Conservation (phyloP, 345 rosid genomes). For the Pistacia atlantica region DNA sequence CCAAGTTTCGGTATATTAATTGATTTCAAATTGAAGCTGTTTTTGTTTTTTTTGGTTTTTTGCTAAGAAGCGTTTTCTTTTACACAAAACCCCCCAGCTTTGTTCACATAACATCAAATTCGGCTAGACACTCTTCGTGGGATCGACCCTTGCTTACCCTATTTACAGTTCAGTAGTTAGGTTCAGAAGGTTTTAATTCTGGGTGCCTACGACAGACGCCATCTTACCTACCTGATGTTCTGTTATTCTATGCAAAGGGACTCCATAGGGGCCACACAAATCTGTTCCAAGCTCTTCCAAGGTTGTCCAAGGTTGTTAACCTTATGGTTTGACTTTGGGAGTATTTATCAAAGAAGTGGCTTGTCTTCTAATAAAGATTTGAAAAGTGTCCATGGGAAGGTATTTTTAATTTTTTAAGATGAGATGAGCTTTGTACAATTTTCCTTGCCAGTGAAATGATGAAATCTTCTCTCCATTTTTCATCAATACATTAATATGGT, state of each 20-base stretch:
- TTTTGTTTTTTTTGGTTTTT: too few relatives aligned
- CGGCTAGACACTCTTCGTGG: too few relatives aligned
- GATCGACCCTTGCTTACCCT: too few relatives aligned
- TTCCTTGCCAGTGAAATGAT: neutral
- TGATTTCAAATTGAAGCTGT: too few relatives aligned
- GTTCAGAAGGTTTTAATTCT: too few relatives aligned
- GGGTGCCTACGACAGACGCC: too few relatives aligned
- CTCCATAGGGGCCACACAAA: slow-evolving; percentile 91
- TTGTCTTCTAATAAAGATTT: slow-evolving; percentile 62
- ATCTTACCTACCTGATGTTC: slow-evolving; percentile 75
- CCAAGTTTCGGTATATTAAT: too few relatives aligned
- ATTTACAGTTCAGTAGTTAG: too few relatives aligned
- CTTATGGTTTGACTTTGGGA: slow-evolving; percentile 95
- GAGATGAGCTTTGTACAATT: slow-evolving; percentile 9
- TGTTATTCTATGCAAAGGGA: slow-evolving; percentile 88
- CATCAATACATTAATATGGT: neutral
- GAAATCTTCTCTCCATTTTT: slow-evolving; percentile 1
- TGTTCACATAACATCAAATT: too few relatives aligned
- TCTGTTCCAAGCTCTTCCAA: slow-evolving; percentile 98
- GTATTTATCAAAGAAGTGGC: slow-evolving; percentile 63
- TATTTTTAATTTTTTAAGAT: slow-evolving; percentile 25
- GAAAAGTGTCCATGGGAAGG: slow-evolving; percentile 73
- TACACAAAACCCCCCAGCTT: too few relatives aligned
- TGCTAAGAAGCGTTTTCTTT: too few relatives aligned
- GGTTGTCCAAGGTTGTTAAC: slow-evolving; percentile 96